These are phyloP conservation scores for Trichoderma sp. DNA, from an alignment of 2,329 filamentous ascomycete genomes.

Conservation along the genomic window DNA sequence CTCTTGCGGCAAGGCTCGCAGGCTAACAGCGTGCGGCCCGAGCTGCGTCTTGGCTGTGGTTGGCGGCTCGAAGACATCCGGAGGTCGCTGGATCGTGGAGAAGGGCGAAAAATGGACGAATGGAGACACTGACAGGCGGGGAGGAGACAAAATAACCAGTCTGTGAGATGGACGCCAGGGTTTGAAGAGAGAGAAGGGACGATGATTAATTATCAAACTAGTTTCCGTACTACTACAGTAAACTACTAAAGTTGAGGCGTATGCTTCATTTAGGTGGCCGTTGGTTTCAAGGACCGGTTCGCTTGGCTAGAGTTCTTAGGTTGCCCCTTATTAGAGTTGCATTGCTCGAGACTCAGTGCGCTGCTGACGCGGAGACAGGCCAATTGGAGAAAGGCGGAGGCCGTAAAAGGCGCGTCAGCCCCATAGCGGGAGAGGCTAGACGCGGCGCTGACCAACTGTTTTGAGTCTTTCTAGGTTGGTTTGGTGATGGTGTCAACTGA, in stretches of 20 bases:
- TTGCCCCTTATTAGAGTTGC: not conserved
- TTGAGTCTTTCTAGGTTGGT: not conserved
- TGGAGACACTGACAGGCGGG: not conserved
- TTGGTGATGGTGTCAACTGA: not conserved
- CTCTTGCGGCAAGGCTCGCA: constrained; percentile 22
- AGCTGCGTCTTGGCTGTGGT: constrained; percentile 13
- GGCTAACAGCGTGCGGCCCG: constrained; percentile 17
- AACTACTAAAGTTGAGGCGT: not conserved
- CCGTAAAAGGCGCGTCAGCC: not conserved
- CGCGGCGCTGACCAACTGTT: not conserved
- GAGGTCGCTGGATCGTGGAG: not conserved
- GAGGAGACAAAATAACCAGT: not conserved
- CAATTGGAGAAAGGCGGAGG: not conserved
- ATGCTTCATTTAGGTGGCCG: not conserved
- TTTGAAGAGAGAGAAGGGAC: not conserved
- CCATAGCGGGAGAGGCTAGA: not conserved
- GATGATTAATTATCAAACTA: not conserved
- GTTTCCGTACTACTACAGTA: not conserved
- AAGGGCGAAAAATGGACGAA: not conserved
- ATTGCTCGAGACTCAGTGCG: not conserved
- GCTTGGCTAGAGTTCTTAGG: not conserved
- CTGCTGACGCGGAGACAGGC: not conserved
- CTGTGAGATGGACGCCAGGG: not conserved
- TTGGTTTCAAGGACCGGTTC: not conserved
- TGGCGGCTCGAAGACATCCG: constrained; percentile 23